Percentiles rank a stretch among this genome's conserved stretches.
Conservation (phyloP, 2,329 filamentous ascomycete genomes). For the Pseudopithomyces chartarum region DNA sequence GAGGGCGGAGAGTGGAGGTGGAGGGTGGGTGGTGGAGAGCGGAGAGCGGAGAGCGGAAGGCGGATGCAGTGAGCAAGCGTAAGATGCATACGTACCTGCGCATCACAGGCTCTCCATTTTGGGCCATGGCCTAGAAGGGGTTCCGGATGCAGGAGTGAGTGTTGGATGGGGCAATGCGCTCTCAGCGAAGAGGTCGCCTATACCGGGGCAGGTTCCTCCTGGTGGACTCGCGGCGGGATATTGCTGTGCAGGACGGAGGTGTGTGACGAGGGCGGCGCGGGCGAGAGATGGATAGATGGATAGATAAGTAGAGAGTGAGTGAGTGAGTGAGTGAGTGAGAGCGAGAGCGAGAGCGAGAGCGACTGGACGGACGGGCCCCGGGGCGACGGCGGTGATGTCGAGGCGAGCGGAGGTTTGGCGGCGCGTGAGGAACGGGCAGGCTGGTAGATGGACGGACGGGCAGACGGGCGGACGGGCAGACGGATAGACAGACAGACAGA, state of each 20-base stretch:
- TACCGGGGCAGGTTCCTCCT: background rate
- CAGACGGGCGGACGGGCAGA: background rate
- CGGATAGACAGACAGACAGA: background rate
- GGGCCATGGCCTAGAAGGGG: conserved; percentile 39
- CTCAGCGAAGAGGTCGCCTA: conserved; percentile 5
- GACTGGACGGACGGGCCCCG: background rate
- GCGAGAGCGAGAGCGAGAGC: conserved; percentile 1
- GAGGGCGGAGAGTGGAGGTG: background rate
- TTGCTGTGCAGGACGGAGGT: background rate
- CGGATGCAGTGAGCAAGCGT: conserved; percentile 11
- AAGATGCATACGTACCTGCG: conserved; percentile 62
- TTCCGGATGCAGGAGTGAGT: background rate
- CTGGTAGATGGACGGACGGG: background rate
- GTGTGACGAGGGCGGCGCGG: background rate
- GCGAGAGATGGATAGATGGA: background rate
- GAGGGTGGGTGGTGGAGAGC: background rate
- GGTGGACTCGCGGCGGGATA: background rate
- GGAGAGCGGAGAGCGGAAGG: background rate
- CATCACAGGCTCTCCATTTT: conserved; percentile 61
- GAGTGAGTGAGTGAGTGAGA: background rate
- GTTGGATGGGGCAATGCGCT: background rate
- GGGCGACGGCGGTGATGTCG: conserved; percentile 4
- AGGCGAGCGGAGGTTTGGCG: background rate
- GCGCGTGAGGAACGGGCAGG: background rate
- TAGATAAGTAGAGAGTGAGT: too few relatives aligned